These are phyloP conservation scores for Amaranthus palmeri DNA, from an alignment of 148 eudicot species.

Conservation along the genomic window DNA sequence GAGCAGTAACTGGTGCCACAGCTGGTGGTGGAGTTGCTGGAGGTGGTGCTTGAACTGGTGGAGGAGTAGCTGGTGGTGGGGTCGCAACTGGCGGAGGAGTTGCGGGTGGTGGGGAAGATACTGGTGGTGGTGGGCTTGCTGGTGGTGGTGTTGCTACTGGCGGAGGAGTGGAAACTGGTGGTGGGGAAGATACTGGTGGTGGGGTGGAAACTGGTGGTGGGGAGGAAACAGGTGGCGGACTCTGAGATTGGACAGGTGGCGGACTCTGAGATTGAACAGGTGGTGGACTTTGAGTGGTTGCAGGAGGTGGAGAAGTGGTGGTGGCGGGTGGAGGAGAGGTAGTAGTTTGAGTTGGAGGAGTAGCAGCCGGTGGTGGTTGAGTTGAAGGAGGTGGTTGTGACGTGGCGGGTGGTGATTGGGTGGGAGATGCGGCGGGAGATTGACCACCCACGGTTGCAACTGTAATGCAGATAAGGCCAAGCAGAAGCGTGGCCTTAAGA, in stretches of 20 bases:
- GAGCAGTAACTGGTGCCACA: not conserved
- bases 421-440: slow-evolving; percentile 21
- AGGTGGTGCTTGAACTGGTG: slow-evolving; percentile 1
- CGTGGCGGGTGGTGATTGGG: not conserved
- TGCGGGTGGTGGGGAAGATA: slow-evolving; percentile 12
- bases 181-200: slow-evolving; percentile 12
- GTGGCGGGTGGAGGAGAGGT: too few relatives aligned
- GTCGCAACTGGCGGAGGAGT: slow-evolving; percentile 8
- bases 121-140: slow-evolving; percentile 1
- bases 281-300: not conserved
- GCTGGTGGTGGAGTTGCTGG: not conserved
- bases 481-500: slow-evolving; percentile 23
- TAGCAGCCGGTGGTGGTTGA: too few relatives aligned
- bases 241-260: slow-evolving; percentile 2
- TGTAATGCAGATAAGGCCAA: slow-evolving; percentile 25
- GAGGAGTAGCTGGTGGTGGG: not conserved
- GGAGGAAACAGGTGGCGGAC: not conserved
- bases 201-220: slow-evolving; percentile 5
- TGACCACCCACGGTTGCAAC: slow-evolving; percentile 22
- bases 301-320: not conserved
- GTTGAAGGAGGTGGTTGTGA: too few relatives aligned
- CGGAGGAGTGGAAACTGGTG: slow-evolving; percentile 7
- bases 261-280: not conserved
- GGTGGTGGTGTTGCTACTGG: slow-evolving; percentile 14
- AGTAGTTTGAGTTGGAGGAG: too few relatives aligned